These are phyloP conservation scores for Rhynchosporium agropyri DNA, from an alignment of 2,329 filamentous ascomycete genomes.

Conservation along the genomic window DNA sequence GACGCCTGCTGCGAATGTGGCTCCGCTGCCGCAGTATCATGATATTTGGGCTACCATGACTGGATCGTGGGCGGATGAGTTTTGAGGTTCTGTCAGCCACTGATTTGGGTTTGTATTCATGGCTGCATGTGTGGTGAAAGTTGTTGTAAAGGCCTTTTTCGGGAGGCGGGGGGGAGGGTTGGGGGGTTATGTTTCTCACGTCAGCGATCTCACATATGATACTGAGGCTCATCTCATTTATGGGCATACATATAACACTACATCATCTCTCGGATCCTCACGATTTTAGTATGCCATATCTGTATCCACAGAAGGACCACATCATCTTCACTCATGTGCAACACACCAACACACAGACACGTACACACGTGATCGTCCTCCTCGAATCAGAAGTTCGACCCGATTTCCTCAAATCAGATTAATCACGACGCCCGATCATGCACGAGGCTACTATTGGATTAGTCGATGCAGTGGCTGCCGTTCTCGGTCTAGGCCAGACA, in stretches of 20 bases:
- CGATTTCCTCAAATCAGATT: neutral
- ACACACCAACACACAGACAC: neutral
- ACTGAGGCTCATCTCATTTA: neutral
- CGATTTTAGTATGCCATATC: neutral
- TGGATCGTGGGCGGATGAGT: constrained; percentile 33
- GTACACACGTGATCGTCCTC: constrained; percentile 18
- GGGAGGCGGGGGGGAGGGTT: too few relatives aligned
- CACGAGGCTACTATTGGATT: constrained; percentile 22
- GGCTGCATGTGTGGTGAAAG: neutral
- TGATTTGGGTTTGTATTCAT: neutral
- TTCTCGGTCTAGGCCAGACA: constrained; percentile 7
- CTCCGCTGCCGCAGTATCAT: constrained; percentile 25
- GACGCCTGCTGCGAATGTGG: neutral
- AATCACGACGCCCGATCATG: constrained; percentile 15
- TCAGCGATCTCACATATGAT: constrained; percentile 8
- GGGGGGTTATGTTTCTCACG: neutral
- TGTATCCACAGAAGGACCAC: neutral
- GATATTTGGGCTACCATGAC: constrained; percentile 42
- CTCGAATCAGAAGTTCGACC: constrained; percentile 1
- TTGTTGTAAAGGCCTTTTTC: too few relatives aligned
- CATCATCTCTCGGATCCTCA: neutral
- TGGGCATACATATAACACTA: neutral
- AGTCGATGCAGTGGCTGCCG: constrained; percentile 19
- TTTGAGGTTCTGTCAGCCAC: constrained; percentile 15
- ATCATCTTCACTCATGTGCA: constrained; percentile 8